Evolutionary conservation across 2,329 filamentous ascomycete species (phyloP).

Genomic region (Aspergillus costaricaensis): DNA sequence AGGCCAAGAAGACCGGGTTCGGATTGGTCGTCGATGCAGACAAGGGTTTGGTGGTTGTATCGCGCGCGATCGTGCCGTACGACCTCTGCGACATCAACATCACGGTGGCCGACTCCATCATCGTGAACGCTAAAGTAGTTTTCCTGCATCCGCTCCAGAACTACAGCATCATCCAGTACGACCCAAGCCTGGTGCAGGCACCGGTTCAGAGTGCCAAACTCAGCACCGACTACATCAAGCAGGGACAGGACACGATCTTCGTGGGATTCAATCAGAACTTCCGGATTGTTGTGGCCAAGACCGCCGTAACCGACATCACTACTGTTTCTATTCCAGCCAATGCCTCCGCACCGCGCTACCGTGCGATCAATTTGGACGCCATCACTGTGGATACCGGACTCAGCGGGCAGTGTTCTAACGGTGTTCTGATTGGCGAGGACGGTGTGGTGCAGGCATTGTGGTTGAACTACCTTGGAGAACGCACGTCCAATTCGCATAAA

Average conservation of each 20-base stretch:
- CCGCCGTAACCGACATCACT: constrained; percentile 94
- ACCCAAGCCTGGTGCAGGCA: constrained; percentile 87
- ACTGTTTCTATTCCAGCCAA: constrained; percentile 96
- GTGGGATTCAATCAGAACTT: constrained; percentile 98
- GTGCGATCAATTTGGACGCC: constrained; percentile 92
- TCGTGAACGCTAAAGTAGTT: constrained; percentile 89
- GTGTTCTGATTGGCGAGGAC: constrained; percentile 85
- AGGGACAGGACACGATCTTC: constrained; percentile 93
- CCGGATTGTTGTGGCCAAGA: constrained; percentile 89
- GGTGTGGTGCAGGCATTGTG: constrained; percentile 93
- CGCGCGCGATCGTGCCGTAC: constrained; percentile 90
- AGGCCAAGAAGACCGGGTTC: constrained; percentile 91
- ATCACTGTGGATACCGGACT: constrained; percentile 95
- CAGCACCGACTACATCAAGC: constrained; percentile 78
- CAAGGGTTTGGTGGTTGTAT: constrained; percentile 92
- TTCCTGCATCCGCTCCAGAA: constrained; percentile 97
- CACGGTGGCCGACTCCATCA: constrained; percentile 94
- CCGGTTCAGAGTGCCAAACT: constrained; percentile 88
- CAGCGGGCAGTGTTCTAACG: constrained; percentile 87
- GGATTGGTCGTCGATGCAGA: constrained; percentile 96
- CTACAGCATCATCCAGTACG: constrained; percentile 93
- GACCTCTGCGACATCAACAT: constrained; percentile 95
- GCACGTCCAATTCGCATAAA: constrained; percentile 73
- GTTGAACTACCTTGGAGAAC: constrained; percentile 95
- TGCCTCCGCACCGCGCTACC: constrained; percentile 84